Percentiles rank a stretch among this genome's conserved stretches.
These are phyloP conservation scores for Aegilops umbellulata DNA, from an alignment of 176 grass and related monocot species.

Conservation along the genomic window DNA sequence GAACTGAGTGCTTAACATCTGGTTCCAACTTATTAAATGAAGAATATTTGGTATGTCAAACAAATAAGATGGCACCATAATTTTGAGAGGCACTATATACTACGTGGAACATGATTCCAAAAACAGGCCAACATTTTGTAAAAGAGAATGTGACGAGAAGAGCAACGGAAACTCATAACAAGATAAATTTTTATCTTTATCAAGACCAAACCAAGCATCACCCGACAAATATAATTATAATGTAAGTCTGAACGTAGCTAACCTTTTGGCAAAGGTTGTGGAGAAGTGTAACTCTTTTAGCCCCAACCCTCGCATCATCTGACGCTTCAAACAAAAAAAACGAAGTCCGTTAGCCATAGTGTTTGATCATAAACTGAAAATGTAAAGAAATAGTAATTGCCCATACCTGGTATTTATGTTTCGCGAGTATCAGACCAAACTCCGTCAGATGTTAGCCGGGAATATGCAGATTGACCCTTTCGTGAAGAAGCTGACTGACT, in stretches of 20 bases:
- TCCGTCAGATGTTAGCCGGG: constrained; percentile 56
- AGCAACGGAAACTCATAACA: neutral
- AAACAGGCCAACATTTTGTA: neutral
- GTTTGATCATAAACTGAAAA: constrained; percentile 10
- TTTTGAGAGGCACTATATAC: neutral
- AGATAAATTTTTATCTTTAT: neutral
- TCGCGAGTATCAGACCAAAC: constrained; percentile 69
- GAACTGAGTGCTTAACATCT: constrained; percentile 85
- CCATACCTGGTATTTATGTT: constrained; percentile 82
- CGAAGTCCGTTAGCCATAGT: neutral
- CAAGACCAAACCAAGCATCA: neutral
- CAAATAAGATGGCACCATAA: neutral
- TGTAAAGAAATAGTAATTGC: neutral
- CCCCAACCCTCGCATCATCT: constrained; percentile 58
- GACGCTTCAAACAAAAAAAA: constrained; percentile 46
- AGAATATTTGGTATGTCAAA: constrained; percentile 4
- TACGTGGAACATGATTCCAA: neutral
- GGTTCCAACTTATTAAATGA: constrained; percentile 69
- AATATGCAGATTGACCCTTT: constrained; percentile 46
- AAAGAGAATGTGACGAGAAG: no score
- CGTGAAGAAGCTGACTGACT: constrained; percentile 43
- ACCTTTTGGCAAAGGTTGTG: constrained; percentile 97
- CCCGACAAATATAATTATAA: neutral
- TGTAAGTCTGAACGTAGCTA: neutral
- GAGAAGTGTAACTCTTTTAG: constrained; percentile 65